A percentile compares a stretch with the other conserved stretches of the same genome.
phyloP scores from a whole-genome alignment of 2,329 filamentous ascomycete genomes.

The Mollisiaceae sp. region DNA sequence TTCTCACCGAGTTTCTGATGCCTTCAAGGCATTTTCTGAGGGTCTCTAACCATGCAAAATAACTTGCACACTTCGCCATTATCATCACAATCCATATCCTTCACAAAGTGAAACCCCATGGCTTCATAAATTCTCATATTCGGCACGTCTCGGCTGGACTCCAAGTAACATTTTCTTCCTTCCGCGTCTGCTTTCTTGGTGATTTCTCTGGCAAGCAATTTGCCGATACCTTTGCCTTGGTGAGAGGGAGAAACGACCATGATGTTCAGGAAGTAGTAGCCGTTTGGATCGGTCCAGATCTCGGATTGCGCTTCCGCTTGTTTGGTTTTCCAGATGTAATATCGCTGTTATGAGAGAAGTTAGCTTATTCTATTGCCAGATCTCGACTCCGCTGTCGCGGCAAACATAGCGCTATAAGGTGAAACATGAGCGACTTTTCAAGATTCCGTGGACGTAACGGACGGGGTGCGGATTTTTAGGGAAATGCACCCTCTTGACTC shows the following conservation, averaged over 20 bases:
- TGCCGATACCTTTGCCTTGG: constrained; percentile 71
- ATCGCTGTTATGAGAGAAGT: constrained; percentile 51
- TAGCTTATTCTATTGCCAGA: background rate
- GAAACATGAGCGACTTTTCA: background rate
- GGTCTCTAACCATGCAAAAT: constrained; percentile 54
- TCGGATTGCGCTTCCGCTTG: constrained; percentile 65
- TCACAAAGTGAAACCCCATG: constrained; percentile 69
- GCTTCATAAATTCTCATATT: constrained; percentile 74
- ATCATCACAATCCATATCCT: constrained; percentile 71
- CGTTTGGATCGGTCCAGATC: constrained; percentile 68
- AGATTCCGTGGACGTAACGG: background rate
- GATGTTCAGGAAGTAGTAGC: constrained; percentile 80
- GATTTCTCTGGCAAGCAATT: constrained; percentile 66
- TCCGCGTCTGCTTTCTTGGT: constrained; percentile 67
- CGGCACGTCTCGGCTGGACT: constrained; percentile 70
- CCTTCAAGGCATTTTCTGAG: constrained; percentile 32
- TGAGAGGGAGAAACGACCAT: constrained; percentile 69
- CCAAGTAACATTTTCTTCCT: constrained; percentile 69
- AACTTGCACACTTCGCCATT: constrained; percentile 60
- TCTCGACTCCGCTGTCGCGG: background rate
- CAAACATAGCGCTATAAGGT: background rate
- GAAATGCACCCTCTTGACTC: background rate
- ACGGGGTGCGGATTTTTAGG: background rate
- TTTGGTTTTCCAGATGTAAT: constrained; percentile 74
- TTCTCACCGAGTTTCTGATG: background rate